A percentile compares a stretch with the other conserved stretches of the same genome.
Evolutionary conservation across 495 filamentous ascomycete genomes (phyloP).

Genomic region (Choiromyces venosus): DNA sequence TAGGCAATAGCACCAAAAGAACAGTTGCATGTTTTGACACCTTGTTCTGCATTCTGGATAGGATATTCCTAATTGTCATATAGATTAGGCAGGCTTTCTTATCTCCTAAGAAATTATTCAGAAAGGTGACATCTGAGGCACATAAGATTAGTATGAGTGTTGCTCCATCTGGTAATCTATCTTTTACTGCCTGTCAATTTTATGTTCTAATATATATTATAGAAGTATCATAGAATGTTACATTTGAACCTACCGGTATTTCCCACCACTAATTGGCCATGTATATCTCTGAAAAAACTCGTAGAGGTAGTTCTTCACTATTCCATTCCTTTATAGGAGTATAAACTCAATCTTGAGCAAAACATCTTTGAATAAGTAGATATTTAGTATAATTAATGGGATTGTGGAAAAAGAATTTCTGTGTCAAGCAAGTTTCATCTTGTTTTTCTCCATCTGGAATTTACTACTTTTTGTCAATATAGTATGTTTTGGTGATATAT

Average conservation of each 20-base stretch:
- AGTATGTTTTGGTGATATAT: too few relatives aligned
- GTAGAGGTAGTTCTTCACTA: too few relatives aligned
- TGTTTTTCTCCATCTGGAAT: too few relatives aligned
- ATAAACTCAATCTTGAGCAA: too few relatives aligned
- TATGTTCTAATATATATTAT: too few relatives aligned
- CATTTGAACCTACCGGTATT: conserved; percentile 10
- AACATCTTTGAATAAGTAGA: too few relatives aligned
- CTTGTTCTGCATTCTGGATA: background rate
- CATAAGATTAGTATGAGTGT: background rate
- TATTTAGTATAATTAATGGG: too few relatives aligned
- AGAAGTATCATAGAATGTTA: too few relatives aligned
- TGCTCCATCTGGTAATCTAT: background rate
- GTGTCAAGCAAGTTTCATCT: too few relatives aligned
- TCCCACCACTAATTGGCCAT: conserved; percentile 8
- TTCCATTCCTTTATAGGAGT: background rate
- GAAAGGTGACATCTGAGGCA: background rate
- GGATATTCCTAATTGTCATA: background rate
- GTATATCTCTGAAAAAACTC: conserved; percentile 11
- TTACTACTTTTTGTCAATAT: too few relatives aligned
- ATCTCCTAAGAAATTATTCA: background rate
- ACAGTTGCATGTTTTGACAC: background rate
- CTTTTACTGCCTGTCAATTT: too few relatives aligned
- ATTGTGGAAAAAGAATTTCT: too few relatives aligned
- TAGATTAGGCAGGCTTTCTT: background rate
- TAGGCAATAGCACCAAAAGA: background rate